A percentile compares a stretch with the other conserved stretches of the same genome.
Conservation (phyloP, 2,329 filamentous ascomycete species). For the Venturia nashicola region DNA sequence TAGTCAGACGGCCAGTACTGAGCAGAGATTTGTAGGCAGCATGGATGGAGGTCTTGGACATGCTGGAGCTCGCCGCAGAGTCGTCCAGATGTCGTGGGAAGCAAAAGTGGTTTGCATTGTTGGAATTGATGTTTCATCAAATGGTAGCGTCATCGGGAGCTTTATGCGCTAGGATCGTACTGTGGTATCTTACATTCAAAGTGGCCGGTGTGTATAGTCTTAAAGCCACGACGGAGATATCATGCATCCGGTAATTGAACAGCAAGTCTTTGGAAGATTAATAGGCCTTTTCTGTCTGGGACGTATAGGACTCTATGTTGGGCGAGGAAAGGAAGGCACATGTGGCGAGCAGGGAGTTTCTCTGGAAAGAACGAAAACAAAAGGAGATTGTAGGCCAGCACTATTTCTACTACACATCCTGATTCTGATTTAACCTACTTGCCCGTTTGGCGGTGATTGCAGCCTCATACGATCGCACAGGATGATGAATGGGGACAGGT, state of each 20-base stretch:
- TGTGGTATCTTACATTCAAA: neutral
- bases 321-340: neutral
- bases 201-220: neutral
- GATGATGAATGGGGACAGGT: neutral
- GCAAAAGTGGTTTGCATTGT: neutral
- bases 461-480: neutral
- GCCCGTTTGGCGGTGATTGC: too few species aligned
- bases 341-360: neutral
- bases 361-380: neutral
- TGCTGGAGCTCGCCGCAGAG: neutral
- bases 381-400: neutral
- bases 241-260: too few species aligned
- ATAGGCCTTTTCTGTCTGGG: too few species aligned
- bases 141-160: neutral
- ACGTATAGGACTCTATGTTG: too few species aligned
- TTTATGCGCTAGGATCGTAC: neutral
- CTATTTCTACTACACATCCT: too few species aligned
- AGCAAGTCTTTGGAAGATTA: too few species aligned
- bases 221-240: neutral
- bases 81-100: neutral
- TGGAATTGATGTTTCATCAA: neutral
- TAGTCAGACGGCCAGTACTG: constrained; percentile 12
- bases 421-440: neutral
- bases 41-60: constrained; percentile 13
- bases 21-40: constrained; percentile 15